These are phyloP conservation scores for Tuber brumale DNA, from an alignment of 495 filamentous ascomycete genomes.

Conservation along the genomic window DNA sequence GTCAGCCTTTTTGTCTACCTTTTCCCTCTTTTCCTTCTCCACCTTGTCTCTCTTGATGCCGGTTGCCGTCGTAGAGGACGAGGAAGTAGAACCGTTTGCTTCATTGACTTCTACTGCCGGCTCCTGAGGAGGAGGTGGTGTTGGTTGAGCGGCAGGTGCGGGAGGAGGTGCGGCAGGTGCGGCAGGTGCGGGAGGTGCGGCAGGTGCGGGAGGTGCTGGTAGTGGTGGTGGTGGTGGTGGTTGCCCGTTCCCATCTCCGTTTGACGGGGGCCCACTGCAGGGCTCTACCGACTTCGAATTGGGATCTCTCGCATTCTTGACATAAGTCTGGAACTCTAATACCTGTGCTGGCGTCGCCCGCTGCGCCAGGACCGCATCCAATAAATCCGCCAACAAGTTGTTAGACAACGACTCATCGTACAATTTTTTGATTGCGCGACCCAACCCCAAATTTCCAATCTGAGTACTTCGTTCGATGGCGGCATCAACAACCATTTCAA, in stretches of 20 bases:
- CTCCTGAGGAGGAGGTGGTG: constrained; percentile 14
- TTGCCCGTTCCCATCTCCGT: constrained; percentile 21
- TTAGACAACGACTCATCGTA: constrained; percentile 46
- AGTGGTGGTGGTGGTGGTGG: constrained; percentile 8
- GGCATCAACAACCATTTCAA: constrained; percentile 44
- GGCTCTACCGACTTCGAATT: constrained; percentile 35
- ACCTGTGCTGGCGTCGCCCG: constrained; percentile 44
- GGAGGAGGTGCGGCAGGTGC: constrained; percentile 7
- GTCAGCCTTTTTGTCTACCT: constrained; percentile 19
- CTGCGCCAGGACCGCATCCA: constrained; percentile 46
- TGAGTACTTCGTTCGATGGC: constrained; percentile 44
- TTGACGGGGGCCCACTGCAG: constrained; percentile 12
- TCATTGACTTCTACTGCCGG: constrained; percentile 10
- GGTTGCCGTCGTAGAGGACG: constrained; percentile 26
- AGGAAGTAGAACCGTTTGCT: constrained; percentile 26
- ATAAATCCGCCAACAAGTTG: constrained; percentile 42
- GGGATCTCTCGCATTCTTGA: constrained; percentile 43
- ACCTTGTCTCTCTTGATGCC: constrained; percentile 32
- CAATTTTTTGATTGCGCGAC: constrained; percentile 44
- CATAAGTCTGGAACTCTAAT: constrained; percentile 44
- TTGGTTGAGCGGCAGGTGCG: constrained; percentile 4
- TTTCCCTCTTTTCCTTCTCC: constrained; percentile 34
- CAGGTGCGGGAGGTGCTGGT: constrained; percentile 8
- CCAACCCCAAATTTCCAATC: constrained; percentile 43
- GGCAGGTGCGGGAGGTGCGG: constrained; percentile 8